phyloP scores from a whole-genome alignment of 2,329 filamentous ascomycete genomes.

The Scleromitrula shiraiana region DNA sequence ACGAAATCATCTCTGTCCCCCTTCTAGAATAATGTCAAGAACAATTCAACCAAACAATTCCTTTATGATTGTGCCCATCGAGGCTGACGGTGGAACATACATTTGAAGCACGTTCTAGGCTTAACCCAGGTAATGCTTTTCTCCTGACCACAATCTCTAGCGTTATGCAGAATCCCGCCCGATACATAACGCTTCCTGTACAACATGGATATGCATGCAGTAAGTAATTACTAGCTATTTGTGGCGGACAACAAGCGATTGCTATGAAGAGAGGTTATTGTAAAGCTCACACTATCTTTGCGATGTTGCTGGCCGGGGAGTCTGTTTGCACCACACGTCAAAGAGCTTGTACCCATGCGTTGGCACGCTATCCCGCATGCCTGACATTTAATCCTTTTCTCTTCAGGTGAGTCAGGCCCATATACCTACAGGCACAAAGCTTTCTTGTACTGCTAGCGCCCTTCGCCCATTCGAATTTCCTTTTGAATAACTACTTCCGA shows the following conservation, averaged over 20 bases:
- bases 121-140: constrained; percentile 11
- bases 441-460: neutral
- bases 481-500: constrained; percentile 27
- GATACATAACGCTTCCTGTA: constrained; percentile 7
- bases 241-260: constrained; percentile 17
- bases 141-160: constrained; percentile 11
- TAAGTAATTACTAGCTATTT: constrained; percentile 8
- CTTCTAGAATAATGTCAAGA: constrained; percentile 12
- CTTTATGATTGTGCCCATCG: constrained; percentile 19
- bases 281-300: constrained; percentile 9
- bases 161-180: constrained; percentile 17
- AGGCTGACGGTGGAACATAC: constrained; percentile 24
- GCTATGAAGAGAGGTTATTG: constrained; percentile 14
- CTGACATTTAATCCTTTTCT: constrained; percentile 19
- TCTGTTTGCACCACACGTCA: constrained; percentile 24
- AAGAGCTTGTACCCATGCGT: constrained; percentile 24
- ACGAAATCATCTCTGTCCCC: constrained; percentile 6
- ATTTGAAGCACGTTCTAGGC: constrained; percentile 8
- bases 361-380: constrained; percentile 28
- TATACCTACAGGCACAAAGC: constrained; percentile 11
- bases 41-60: constrained; percentile 13
- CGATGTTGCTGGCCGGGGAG: constrained; percentile 26
- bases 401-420: constrained; percentile 14
- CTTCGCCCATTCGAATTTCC: constrained; percentile 4
- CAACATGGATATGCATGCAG: constrained; percentile 10